Conservation (phyloP, 2,329 filamentous ascomycete genomes). For the Stachybotrys echinatus region DNA sequence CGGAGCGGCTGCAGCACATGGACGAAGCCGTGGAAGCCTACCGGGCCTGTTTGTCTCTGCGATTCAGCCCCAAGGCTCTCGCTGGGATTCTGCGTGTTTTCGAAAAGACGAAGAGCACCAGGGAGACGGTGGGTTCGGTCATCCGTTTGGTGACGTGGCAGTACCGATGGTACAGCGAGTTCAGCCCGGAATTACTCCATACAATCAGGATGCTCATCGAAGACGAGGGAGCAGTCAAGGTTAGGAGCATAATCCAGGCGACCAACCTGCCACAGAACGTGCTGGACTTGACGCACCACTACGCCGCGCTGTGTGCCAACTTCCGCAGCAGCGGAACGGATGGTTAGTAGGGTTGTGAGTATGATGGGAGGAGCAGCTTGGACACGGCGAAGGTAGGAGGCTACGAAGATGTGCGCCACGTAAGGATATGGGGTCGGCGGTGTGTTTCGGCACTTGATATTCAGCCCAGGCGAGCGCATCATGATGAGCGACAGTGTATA, state of each 20-base stretch:
- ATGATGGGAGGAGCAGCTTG: not conserved
- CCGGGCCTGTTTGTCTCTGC: conserved; percentile 75
- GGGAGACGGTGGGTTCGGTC: conserved; percentile 76
- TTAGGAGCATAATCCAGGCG: conserved; percentile 93
- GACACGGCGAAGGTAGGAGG: too few relatives aligned
- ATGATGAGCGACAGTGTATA: too few relatives aligned
- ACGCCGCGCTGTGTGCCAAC: conserved; percentile 87
- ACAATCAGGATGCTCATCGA: conserved; percentile 91
- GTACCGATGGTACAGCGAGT: conserved; percentile 99
- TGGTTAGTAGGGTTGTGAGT: conserved; percentile 42
- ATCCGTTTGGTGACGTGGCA: conserved; percentile 96
- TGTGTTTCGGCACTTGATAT: too few relatives aligned
- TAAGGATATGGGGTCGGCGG: too few relatives aligned
- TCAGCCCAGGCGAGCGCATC: too few relatives aligned
- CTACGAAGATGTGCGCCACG: too few relatives aligned
- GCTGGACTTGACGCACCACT: conserved; percentile 91
- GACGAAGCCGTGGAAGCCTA: conserved; percentile 94
- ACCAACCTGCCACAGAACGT: conserved; percentile 91
- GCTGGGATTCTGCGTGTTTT: conserved; percentile 76
- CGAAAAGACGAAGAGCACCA: conserved; percentile 71
- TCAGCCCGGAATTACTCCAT: conserved; percentile 85
- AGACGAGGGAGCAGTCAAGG: conserved; percentile 95
- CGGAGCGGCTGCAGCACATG: conserved; percentile 84
- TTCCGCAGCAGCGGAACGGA: conserved; percentile 94
- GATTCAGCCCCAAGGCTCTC: conserved; percentile 92